Conservation (phyloP, 805 yeast species). For the Saccharomyces paradoxus region DNA sequence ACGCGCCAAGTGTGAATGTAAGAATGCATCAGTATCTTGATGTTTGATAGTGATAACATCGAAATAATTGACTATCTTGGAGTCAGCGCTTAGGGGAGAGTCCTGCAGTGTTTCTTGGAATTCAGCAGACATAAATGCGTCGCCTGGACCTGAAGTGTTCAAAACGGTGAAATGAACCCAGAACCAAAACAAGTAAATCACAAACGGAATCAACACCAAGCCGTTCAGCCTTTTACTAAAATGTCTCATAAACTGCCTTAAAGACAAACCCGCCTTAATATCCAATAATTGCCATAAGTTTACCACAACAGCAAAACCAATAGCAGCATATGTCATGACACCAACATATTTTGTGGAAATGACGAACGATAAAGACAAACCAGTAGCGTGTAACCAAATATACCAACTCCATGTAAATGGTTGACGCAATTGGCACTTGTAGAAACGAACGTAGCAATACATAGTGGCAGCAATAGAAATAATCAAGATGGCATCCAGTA, state of each 20-base stretch:
- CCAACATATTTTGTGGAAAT: constrained; percentile 96
- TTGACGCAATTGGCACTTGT: constrained; percentile 48
- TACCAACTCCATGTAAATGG: constrained; percentile 78
- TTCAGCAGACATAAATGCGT: constrained; percentile 85
- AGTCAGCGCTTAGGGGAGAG: constrained; percentile 61
- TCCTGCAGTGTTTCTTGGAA: constrained; percentile 91
- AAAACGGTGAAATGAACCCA: constrained; percentile 81
- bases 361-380: constrained; percentile 79
- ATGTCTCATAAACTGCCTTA: constrained; percentile 55
- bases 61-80: constrained; percentile 64
- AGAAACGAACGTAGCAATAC: constrained; percentile 70
- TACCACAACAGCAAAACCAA: constrained; percentile 77
- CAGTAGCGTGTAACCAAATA: constrained; percentile 78
- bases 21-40: constrained; percentile 64
- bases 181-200: constrained; percentile 82
- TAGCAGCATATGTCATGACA: constrained; percentile 76
- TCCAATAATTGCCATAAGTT: constrained; percentile 89
- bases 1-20: constrained; percentile 70
- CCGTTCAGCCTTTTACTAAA: constrained; percentile 63
- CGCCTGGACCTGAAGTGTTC: constrained; percentile 90
- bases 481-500: constrained; percentile 84
- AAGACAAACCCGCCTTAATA: constrained; percentile 52
- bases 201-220: constrained; percentile 71
- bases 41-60: constrained; percentile 75
- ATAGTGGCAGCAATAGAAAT: constrained; percentile 76